Evolutionary conservation across 345 rosid species (phyloP).

Genomic region (Dipteronia dyeriana): DNA sequence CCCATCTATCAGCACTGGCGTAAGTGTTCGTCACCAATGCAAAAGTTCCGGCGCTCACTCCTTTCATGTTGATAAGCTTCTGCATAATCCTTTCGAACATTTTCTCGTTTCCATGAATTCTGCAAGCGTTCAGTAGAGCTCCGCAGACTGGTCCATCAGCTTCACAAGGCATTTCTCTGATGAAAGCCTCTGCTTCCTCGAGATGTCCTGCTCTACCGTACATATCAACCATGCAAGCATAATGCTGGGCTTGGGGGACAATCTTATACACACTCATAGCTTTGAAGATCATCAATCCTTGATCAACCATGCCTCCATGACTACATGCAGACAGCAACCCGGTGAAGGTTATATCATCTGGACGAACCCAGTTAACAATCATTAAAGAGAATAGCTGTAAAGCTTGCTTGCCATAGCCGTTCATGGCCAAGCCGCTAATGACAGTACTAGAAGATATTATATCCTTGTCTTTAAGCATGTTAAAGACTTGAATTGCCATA

Average conservation of each 20-base stretch:
- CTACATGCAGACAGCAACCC: conserved; percentile 32
- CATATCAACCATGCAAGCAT: conserved; percentile 34
- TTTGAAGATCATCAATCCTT: conserved; percentile 30
- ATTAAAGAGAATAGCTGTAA: conserved; percentile 29
- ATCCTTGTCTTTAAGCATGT: conserved; percentile 22
- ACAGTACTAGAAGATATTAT: conserved; percentile 32
- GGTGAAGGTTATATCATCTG: conserved; percentile 26
- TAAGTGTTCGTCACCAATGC: conserved; percentile 31
- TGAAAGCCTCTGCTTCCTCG: conserved; percentile 36
- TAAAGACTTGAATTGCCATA: conserved; percentile 24
- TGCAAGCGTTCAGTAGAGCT: conserved; percentile 31
- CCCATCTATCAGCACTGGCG: conserved; percentile 27
- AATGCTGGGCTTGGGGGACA: conserved; percentile 28
- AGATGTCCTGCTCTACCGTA: conserved; percentile 37
- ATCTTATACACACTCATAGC: conserved; percentile 26
- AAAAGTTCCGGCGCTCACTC: conserved; percentile 22
- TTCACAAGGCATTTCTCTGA: conserved; percentile 25
- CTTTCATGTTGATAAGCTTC: conserved; percentile 7
- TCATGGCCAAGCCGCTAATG: conserved; percentile 35
- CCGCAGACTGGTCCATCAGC: conserved; percentile 28
- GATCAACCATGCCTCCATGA: conserved; percentile 28
- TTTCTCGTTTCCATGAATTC: conserved; percentile 23
- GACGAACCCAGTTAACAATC: conserved; percentile 23
- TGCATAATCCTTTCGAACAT: conserved; percentile 22
- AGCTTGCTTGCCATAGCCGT: conserved; percentile 29